Conservation (phyloP, 202 grass and related monocot genomes). For the Schoenoplectus triqueter region DNA sequence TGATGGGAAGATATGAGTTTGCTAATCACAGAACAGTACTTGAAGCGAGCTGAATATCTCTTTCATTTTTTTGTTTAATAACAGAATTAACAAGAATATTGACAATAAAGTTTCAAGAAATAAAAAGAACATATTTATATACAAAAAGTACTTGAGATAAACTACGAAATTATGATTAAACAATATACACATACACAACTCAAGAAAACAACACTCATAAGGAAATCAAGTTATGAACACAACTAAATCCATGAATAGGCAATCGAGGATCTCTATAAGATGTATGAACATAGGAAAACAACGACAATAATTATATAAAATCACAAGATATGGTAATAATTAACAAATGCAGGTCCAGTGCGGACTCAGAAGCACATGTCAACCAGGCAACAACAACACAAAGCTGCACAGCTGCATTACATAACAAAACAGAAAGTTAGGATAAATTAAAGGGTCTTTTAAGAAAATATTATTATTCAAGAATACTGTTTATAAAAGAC, state of each 20-base stretch:
- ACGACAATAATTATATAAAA: neutral
- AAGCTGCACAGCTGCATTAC: conserved; percentile 62
- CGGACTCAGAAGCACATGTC: conserved; percentile 72
- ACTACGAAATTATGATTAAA: neutral
- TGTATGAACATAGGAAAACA: conserved; percentile 8
- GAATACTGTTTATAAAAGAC: neutral
- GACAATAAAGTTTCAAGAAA: neutral
- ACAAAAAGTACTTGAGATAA: neutral
- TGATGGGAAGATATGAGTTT: neutral
- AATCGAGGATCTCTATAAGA: neutral
- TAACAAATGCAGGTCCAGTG: neutral
- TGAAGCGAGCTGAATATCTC: neutral
- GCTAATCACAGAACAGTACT: neutral
- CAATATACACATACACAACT: neutral
- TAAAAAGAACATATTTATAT: neutral
- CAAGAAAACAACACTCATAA: neutral
- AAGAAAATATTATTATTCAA: neutral
- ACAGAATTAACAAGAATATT: neutral
- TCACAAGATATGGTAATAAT: neutral
- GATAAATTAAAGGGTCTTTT: neutral
- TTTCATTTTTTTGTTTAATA: conserved; percentile 1
- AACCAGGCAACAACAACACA: conserved; percentile 83
- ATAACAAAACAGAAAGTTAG: conserved; percentile 13
- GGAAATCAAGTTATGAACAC: neutral
- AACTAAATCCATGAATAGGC: neutral